Conservation (phyloP, 2,329 filamentous ascomycete genomes). For the Allantophomopsis lycopodina region DNA sequence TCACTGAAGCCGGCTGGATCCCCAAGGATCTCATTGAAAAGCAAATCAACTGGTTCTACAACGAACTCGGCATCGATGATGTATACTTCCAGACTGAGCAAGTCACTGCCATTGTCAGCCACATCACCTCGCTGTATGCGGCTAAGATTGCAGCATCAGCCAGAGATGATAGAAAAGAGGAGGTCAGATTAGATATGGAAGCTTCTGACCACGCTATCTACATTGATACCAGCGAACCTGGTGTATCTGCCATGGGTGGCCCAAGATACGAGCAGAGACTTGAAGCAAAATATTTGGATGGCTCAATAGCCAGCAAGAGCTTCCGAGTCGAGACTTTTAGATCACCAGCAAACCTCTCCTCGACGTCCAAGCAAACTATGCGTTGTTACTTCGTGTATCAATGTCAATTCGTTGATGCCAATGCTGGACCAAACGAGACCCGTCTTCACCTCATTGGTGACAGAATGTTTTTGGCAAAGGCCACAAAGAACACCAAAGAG, state of each 20-base stretch:
- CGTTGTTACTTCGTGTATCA: slow-evolving; percentile 99
- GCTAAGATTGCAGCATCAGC: slow-evolving; percentile 92
- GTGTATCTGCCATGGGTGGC: slow-evolving; percentile 60
- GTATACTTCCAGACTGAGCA: slow-evolving; percentile 93
- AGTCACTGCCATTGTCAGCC: slow-evolving; percentile 75
- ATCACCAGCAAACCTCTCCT: slow-evolving; percentile 66
- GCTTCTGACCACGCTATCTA: slow-evolving; percentile 91
- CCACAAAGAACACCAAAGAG: slow-evolving; percentile 86
- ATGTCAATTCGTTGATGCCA: slow-evolving; percentile 72
- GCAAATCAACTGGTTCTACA: slow-evolving; percentile 95
- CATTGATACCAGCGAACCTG: slow-evolving; percentile 92
- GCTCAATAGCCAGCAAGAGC: slow-evolving; percentile 51
- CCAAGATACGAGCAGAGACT: slow-evolving; percentile 91
- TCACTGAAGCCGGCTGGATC: slow-evolving; percentile 73
- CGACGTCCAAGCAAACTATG: slow-evolving; percentile 62
- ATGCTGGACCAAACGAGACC: slow-evolving; percentile 66
- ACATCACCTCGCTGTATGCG: slow-evolving; percentile 92
- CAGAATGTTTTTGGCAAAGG: slow-evolving; percentile 88
- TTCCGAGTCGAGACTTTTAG: slow-evolving; percentile 98
- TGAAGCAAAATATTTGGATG: slow-evolving; percentile 89
- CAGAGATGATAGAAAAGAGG: slow-evolving; percentile 82
- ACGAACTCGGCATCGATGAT: slow-evolving; percentile 93
- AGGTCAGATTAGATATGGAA: slow-evolving; percentile 94
- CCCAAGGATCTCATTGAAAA: slow-evolving; percentile 69
- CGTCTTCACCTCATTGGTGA: slow-evolving; percentile 86